Evolutionary conservation across 345 rosid genomes (phyloP), one percentile per base, ranked within the genome.

Genomic region (Zanthoxylum bungeanum): DNA sequence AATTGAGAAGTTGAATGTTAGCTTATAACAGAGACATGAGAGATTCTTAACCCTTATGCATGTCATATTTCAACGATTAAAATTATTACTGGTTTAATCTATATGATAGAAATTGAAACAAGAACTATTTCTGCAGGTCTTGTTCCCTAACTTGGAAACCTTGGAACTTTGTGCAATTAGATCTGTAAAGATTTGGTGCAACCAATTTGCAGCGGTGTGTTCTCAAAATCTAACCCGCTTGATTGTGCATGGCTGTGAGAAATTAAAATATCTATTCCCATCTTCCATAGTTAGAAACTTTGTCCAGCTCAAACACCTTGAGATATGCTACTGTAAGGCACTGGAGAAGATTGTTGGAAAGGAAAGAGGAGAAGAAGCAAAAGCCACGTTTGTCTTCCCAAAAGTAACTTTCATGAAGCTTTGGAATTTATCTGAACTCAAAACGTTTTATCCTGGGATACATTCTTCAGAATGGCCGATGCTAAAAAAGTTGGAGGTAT

Each of bases 401-500:
- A 33, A 65, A 25, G 30, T 72, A 9, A 51, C 8, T 11, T 4
- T 14, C 14, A 69, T 2, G 1, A 0, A 0, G 47, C 72, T 5
- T 0, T 0, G 9, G 4, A 6, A 9, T 9, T 77, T 11, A 40
- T 74, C 4, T 8, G 56, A 33, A 74, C 40, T 37, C 1, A 44
- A 19, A 44, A 44, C 49, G 12, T 44, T 44, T 19, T 14, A 44
- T 19, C 60, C 70, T 11, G 68, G 64, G 2, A 5, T 0, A 12
- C 61, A 76, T 47, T 40, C 55, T 5, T 17, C 28, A 19, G 73
- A 74, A 19, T 79, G 72, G 70, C 76, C 77, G 9, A 16, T 24
- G 19, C 47, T 78, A 30, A 73, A 61, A 17, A 33, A 2, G 9
- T 46, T 76, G 64, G 11, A 30, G 1, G 9, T 60, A 44, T 14